A percentile compares a stretch with the other conserved stretches of the same genome.
Evolutionary conservation across 106 monocot genomes (phyloP).

Genomic region (Hemerocallis citrina): DNA sequence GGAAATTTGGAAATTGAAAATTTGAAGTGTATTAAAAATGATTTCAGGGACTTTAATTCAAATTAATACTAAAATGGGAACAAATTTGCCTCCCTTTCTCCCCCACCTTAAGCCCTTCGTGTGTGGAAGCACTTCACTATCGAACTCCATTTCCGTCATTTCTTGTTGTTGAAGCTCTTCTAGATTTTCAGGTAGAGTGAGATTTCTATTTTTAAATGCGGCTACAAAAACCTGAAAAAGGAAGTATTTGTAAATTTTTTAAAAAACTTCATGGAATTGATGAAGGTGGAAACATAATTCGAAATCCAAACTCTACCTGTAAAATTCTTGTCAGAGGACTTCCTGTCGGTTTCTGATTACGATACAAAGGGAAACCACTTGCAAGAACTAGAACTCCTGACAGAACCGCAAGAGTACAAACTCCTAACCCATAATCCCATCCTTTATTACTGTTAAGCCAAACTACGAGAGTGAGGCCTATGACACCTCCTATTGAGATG

Average conservation of each 20-base stretch:
- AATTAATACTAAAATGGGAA: background rate
- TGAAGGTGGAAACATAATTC: background rate
- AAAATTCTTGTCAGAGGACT: slow-evolving; percentile 54
- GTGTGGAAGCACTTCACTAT: slow-evolving; percentile 7
- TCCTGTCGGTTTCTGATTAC: slow-evolving; percentile 59
- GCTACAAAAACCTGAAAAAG: slow-evolving; percentile 48
- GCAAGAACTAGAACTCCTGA: slow-evolving; percentile 34
- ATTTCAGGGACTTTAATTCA: background rate
- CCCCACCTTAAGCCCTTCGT: slow-evolving; percentile 20
- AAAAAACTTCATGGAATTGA: background rate
- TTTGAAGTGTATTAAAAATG: too few species aligned
- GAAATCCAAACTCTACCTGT: slow-evolving; percentile 24
- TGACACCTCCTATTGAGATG: slow-evolving; percentile 47
- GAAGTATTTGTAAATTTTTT: background rate
- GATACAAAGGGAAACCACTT: slow-evolving; percentile 50
- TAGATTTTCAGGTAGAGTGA: slow-evolving; percentile 24
- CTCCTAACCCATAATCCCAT: slow-evolving; percentile 50
- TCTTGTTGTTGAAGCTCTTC: slow-evolving; percentile 19
- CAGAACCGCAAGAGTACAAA: slow-evolving; percentile 29
- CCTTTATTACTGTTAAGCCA: slow-evolving; percentile 67
- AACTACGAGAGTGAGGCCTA: slow-evolving; percentile 44
- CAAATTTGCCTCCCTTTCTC: background rate
- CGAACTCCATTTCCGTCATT: slow-evolving; percentile 1
- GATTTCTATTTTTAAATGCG: slow-evolving; percentile 54
- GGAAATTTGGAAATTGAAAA: background rate